Evolutionary conservation across 495 filamentous ascomycete genomes (phyloP).

Genomic region (Friedmanniomyces endolithicus): DNA sequence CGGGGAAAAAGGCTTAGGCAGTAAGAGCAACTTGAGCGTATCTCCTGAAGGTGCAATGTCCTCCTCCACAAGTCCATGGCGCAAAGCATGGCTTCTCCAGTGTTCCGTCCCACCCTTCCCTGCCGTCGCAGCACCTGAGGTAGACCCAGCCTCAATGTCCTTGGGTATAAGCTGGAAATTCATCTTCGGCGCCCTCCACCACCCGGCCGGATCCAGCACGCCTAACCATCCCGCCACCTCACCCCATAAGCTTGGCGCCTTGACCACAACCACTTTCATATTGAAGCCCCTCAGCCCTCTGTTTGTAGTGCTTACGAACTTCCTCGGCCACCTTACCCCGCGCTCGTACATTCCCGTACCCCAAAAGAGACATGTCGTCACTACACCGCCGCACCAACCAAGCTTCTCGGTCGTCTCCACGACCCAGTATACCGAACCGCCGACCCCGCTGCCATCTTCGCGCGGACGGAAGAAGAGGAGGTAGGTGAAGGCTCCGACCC

Average conservation of each 20-base stretch:
- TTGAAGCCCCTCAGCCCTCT: constrained; percentile 84
- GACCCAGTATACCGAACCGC: constrained; percentile 91
- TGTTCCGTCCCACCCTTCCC: constrained; percentile 1
- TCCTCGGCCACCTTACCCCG: constrained; percentile 84
- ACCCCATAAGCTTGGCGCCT: constrained; percentile 61
- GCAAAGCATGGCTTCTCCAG: constrained; percentile 5
- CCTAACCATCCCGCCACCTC: constrained; percentile 56
- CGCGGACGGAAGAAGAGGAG: constrained; percentile 77
- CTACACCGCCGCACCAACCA: constrained; percentile 70
- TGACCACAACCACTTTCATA: constrained; percentile 83
- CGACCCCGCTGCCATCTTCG: constrained; percentile 79
- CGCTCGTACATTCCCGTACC: constrained; percentile 90
- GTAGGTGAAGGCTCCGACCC: constrained; percentile 75
- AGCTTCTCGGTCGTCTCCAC: constrained; percentile 80
- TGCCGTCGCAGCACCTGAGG: neutral
- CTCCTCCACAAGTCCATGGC: constrained; percentile 43
- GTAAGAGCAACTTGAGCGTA: constrained; percentile 74
- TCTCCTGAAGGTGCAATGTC: constrained; percentile 82
- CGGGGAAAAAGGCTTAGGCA: constrained; percentile 89
- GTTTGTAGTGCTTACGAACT: constrained; percentile 80
- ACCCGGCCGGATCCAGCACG: constrained; percentile 64
- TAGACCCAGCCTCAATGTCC: constrained; percentile 10
- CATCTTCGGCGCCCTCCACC: constrained; percentile 35
- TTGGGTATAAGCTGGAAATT: constrained; percentile 15
- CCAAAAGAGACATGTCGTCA: constrained; percentile 76